A percentile compares a stretch with the other conserved stretches of the same genome.
These are phyloP conservation scores for Talaromyces sp. DNA, from an alignment of 2,329 filamentous ascomycete genomes.

Conservation along the genomic window DNA sequence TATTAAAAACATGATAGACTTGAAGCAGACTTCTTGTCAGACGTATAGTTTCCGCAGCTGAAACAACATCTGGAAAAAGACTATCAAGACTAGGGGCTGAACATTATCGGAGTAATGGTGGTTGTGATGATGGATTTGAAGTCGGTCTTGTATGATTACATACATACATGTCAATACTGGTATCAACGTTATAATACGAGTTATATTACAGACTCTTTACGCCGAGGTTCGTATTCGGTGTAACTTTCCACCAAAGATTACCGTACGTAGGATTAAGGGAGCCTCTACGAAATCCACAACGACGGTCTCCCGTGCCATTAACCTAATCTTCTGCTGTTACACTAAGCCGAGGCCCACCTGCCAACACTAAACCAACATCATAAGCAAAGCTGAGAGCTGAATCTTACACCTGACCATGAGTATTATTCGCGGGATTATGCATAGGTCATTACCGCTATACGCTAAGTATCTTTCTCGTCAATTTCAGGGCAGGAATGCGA, in stretches of 20 bases:
- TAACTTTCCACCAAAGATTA: not conserved
- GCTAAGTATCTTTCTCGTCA: not conserved
- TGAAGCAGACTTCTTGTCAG: not conserved
- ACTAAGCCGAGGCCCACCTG: not conserved
- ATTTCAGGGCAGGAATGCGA: not conserved
- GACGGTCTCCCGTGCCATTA: no score
- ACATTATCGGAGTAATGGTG: not conserved
- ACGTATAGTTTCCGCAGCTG: not conserved
- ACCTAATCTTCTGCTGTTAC: slow-evolving; percentile 31
- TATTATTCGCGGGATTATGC: no score
- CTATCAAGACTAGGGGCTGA: not conserved
- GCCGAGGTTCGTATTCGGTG: not conserved
- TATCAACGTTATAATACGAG: not conserved
- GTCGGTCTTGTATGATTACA: not conserved
- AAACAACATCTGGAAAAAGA: not conserved
- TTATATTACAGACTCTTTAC: not conserved
- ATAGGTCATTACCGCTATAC: not conserved
- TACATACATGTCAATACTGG: not conserved
- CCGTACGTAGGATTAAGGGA: not conserved
- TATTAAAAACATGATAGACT: not conserved
- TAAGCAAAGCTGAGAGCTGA: not conserved
- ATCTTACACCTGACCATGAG: not conserved
- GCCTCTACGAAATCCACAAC: not conserved
- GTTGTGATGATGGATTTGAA: not conserved
- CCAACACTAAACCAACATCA: not conserved